Base-by-base conservation (phyloP, 2,329 filamentous ascomycete species). In the Botrytis tulipae region DNA sequence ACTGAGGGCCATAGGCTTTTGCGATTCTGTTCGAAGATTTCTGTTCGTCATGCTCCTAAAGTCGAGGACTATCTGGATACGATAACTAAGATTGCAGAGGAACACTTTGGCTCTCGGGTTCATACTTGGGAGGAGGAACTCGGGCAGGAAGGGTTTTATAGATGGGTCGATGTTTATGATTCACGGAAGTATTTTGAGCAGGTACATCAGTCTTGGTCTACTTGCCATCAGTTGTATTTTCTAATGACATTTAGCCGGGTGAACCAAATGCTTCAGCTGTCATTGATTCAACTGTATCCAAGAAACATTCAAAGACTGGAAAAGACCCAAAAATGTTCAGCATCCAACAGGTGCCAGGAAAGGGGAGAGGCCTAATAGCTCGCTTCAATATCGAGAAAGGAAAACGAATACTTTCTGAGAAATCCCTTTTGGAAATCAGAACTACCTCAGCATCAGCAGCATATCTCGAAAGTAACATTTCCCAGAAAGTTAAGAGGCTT, bases 341-440 rank as follows among this genome's bases (percentile, higher is more conserved):
- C 0, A 70, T 77, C 44, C n/a, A 74, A 14, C 22, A 40, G 12
- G 75, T 82, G 14, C 75, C 77, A 42, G 81, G 78, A 25, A 83
- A 83, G 76, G 83, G 84, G 4, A 82, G 80, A 79, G 83, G 82
- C 7, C 77, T 85, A 1, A 73, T 85, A 57, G 83, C 84, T 35
- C 78, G 65, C 37, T 72, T 75, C 35, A 74, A 82, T 54, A 84
- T 85, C 71, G 62, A 77, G 8, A 82, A 78, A 73, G 83, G 83
- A 61, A 83, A 80, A 37, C 78, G 81, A 22, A 82, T 85, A 48
- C 73, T 85, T 61, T 81, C 75, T 20, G 84, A 85, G 76, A 74
- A 78, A 18, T 82, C 83, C 0, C 76, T 85, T 60, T 78, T 85
- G 75, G 83, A 79, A 35, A 71, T 59, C 46, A 54, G 12, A 3